A percentile compares a stretch with the other conserved stretches of the same genome.
Conservation (phyloP, 1,284 basidiomycete genomes). For the Pterulicium gracile region DNA sequence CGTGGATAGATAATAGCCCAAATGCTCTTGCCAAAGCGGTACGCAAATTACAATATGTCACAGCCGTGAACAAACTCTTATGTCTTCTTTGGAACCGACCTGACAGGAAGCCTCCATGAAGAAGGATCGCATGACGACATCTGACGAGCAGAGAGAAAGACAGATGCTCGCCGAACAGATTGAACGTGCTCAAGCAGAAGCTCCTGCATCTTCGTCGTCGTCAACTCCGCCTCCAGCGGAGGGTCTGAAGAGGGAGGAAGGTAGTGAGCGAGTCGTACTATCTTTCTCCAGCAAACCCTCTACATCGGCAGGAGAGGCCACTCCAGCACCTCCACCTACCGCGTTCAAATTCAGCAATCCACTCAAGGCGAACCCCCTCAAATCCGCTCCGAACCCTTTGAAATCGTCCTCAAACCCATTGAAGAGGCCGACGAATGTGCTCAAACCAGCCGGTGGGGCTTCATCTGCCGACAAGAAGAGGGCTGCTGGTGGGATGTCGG, state of each 20-base stretch:
- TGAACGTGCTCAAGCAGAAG: conserved; percentile 57
- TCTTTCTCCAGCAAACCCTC: conserved; percentile 51
- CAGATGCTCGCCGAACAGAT: conserved; percentile 91
- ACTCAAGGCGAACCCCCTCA: conserved; percentile 23
- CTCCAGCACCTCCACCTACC: conserved; percentile 24
- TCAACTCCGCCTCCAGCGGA: conserved; percentile 38
- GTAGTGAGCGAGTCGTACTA: conserved; percentile 60
- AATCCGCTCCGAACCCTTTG: conserved; percentile 23
- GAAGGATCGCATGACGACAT: conserved; percentile 85
- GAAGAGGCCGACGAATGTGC: conserved; percentile 64
- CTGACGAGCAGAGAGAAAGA: conserved; percentile 92
- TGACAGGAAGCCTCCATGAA: conserved; percentile 82
- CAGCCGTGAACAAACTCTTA: conserved; percentile 5
- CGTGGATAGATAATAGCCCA: conserved; percentile 95
- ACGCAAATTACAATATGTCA: conserved; percentile 17
- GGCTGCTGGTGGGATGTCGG: conserved; percentile 51
- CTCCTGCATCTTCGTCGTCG: conserved; percentile 19
- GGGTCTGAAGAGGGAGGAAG: conserved; percentile 67
- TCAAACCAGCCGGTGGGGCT: conserved; percentile 39
- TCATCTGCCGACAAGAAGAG: conserved; percentile 38
- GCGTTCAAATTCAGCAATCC: conserved; percentile 58
- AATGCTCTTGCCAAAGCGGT: conserved; percentile 87
- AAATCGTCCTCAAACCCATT: conserved; percentile 41
- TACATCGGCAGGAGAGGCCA: conserved; percentile 13
- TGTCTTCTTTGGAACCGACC: conserved; percentile 8